These are phyloP conservation scores for Lasiodiplodia gonubiensis DNA, from an alignment of 2,329 filamentous ascomycete species.

Conservation along the genomic window DNA sequence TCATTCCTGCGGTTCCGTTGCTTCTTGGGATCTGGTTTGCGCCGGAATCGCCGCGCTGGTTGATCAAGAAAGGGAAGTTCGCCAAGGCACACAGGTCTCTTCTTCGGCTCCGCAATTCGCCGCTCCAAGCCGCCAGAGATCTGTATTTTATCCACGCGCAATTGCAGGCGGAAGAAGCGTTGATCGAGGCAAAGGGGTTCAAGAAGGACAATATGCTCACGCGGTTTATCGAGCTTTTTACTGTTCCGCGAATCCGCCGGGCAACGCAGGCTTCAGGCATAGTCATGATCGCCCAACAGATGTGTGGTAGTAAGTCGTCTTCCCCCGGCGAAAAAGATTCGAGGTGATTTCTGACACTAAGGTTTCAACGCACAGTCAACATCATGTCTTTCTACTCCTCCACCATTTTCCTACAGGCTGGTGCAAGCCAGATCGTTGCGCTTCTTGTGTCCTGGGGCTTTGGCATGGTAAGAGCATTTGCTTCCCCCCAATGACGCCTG, in stretches of 20 bases:
- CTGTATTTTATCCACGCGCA: slow-evolving; percentile 50
- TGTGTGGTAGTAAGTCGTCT: slow-evolving; percentile 54
- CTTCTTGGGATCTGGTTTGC: slow-evolving; percentile 48
- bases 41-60: slow-evolving; percentile 47
- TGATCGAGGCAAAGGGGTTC: slow-evolving; percentile 33
- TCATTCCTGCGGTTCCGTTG: slow-evolving; percentile 47
- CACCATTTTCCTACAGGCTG: slow-evolving; percentile 57
- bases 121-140: slow-evolving; percentile 50
- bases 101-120: slow-evolving; percentile 46
- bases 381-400: slow-evolving; percentile 59
- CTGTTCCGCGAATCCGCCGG: slow-evolving; percentile 69
- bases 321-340: too few relatives aligned
- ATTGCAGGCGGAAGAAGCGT: slow-evolving; percentile 42
- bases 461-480: slow-evolving; percentile 49
- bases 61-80: slow-evolving; percentile 49
- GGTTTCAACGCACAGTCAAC: slow-evolving; percentile 37
- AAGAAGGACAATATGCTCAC: slow-evolving; percentile 48
- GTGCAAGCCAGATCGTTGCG: slow-evolving; percentile 47
- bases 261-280: slow-evolving; percentile 78
- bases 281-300: slow-evolving; percentile 75
- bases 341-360: neutral
- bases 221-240: slow-evolving; percentile 64
- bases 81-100: slow-evolving; percentile 48
- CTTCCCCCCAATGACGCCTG: too few relatives aligned
- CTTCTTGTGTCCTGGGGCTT: slow-evolving; percentile 64